Base-by-base conservation (phyloP, 495 filamentous ascomycete genomes). In the Aspergillus haitiensis region DNA sequence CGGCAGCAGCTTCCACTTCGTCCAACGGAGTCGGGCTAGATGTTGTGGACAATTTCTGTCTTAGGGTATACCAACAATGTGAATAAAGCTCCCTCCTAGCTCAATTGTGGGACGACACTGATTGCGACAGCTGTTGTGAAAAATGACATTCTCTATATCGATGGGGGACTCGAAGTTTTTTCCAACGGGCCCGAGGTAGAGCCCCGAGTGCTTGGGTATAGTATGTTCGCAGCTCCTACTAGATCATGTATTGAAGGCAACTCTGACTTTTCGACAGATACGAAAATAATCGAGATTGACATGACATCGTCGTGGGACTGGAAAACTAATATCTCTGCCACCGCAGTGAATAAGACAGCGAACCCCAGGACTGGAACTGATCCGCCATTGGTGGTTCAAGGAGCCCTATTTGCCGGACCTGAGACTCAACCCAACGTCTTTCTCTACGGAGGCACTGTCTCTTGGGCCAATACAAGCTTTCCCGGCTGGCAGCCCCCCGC, bases 231-330 rank as follows among this genome's bases (percentile, higher is more conserved):
- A 5, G 15, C 5, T 8, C 15, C 2, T 9, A 18, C 12, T 47
- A 16, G 44, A 10, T 18, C 9, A 9, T 21, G 44, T 9, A 16
- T 9, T 18, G n/a, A 47, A 16, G 16, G 0, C 44, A 16, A 21
- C 27, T 47, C 34, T 58, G 35, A 55, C 64, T 58, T 35, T 57
- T 32, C 1, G 4, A 27, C 53, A 79, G 78, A 78, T 58, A 68
- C 67, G 2, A 69, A 71, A 49, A 39, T 80, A 5, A 65, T 80
- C 16, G 52, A 52, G 8, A 62, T 78, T 13, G 67, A 76, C 34
- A 56, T 79, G 61, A 68, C 52, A 36, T 52, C 52, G 2, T 74
- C 75, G 7, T 79, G 74, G 76, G 66, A 79, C 55, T 78, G 75
- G 76, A 72, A 78, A 44, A 66, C 45, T 11, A 77, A 76, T 54